Conservation (phyloP, 768 basidiomycete genomes). For the Clathrus columnatus region DNA sequence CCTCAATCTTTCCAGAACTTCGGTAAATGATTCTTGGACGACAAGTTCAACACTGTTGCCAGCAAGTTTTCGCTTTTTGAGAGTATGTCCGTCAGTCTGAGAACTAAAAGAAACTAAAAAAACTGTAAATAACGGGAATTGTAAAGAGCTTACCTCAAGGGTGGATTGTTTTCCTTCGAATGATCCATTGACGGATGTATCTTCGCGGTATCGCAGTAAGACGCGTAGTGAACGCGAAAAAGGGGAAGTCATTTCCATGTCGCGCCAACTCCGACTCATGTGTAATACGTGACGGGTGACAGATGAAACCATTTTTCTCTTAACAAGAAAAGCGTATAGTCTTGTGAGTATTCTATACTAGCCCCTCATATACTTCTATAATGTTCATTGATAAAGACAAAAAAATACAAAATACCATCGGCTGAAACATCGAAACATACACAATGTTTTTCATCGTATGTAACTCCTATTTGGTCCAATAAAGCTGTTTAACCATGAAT, state of each 20-base stretch:
- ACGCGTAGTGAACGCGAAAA: not conserved
- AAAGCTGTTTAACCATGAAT: not conserved
- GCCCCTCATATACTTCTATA: not conserved
- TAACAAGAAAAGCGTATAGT: no score
- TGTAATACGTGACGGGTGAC: not conserved
- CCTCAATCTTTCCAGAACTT: constrained; percentile 54
- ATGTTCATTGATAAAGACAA: not conserved
- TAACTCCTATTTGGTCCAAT: constrained; percentile 13
- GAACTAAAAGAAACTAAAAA: constrained; percentile 7
- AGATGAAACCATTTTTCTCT: no score
- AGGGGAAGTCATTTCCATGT: not conserved
- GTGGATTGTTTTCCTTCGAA: constrained; percentile 15
- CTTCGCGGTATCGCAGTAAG: not conserved
- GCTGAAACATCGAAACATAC: no score
- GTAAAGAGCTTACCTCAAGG: constrained; percentile 13
- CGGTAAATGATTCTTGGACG: constrained; percentile 41
- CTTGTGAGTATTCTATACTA: no score
- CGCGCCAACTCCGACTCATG: constrained; percentile 5
- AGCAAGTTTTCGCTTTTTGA: constrained; percentile 27
- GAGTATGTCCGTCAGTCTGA: constrained; percentile 11
- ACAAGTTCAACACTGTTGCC: constrained; percentile 14
- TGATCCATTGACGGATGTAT: no score
- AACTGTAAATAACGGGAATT: not conserved
- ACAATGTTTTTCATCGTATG: constrained; percentile 69
- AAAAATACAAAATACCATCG: no score